Percentiles rank a stretch among this genome's conserved stretches.
Conservation (phyloP, 2,329 filamentous ascomycete genomes). For the Pseudogymnoascus sp. region DNA sequence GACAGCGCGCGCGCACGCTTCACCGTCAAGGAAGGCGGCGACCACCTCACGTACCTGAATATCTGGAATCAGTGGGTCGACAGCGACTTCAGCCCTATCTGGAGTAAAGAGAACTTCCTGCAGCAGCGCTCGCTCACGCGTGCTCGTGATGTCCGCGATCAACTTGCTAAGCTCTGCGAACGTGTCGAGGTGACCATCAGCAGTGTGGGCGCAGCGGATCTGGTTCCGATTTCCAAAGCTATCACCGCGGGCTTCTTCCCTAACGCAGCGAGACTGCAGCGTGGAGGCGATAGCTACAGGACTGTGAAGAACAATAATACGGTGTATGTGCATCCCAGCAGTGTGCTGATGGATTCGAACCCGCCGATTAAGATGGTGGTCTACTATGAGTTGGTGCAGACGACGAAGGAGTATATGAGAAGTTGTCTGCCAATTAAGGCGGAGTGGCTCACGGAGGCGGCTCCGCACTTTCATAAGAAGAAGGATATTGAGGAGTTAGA, state of each 20-base stretch:
- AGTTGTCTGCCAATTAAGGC: conserved; percentile 77
- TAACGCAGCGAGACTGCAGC: conserved; percentile 76
- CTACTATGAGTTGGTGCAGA: conserved; percentile 76
- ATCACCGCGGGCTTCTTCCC: conserved; percentile 91
- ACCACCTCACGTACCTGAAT: conserved; percentile 81
- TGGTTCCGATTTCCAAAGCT: conserved; percentile 75
- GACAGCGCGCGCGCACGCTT: conserved; percentile 85
- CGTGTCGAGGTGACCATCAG: conserved; percentile 76
- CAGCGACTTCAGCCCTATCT: conserved; percentile 77
- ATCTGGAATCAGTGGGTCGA: conserved; percentile 96
- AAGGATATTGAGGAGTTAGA: conserved; percentile 78
- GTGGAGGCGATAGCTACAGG: conserved; percentile 78
- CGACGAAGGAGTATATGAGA: conserved; percentile 87
- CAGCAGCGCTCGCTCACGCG: conserved; percentile 85
- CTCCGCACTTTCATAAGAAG: conserved; percentile 91
- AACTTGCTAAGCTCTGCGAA: conserved; percentile 86
- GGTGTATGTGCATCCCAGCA: conserved; percentile 86
- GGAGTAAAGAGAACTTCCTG: conserved; percentile 87
- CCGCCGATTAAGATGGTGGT: conserved; percentile 74
- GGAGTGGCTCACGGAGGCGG: conserved; percentile 79
- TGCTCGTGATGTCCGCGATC: conserved; percentile 84
- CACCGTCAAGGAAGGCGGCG: conserved; percentile 82
- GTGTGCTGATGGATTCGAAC: conserved; percentile 68
- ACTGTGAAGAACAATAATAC: conserved; percentile 86
- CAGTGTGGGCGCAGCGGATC: conserved; percentile 60